A percentile compares a stretch with the other conserved stretches of the same genome.
Evolutionary conservation across 805 yeast species (phyloP).

Genomic region (Saccharomyces mikatae): DNA sequence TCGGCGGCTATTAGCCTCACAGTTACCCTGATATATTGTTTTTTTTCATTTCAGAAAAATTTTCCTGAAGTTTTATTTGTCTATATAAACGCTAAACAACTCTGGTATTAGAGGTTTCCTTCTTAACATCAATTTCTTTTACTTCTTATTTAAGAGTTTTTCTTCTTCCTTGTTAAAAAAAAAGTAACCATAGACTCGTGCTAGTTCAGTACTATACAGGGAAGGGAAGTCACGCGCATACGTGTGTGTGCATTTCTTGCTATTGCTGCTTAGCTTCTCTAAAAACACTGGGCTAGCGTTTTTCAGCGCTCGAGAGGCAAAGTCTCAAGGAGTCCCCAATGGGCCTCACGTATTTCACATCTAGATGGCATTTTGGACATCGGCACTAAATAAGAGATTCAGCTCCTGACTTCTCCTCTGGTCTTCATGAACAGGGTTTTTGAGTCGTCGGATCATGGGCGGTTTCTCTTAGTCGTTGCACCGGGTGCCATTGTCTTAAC

Average conservation of each 20-base stretch:
- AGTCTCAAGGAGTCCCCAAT: conserved; percentile 28
- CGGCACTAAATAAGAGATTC: conserved; percentile 1
- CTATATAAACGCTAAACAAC: background rate
- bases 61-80: background rate
- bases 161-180: background rate
- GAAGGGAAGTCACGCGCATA: conserved; percentile 17
- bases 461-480: conserved; percentile 9
- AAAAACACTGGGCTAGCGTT: conserved; percentile 33
- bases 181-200: conserved; percentile 25
- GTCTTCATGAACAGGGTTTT: conserved; percentile 28
- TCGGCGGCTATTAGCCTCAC: background rate
- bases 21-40: background rate
- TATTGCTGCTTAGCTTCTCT: conserved; percentile 28
- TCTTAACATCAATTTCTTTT: background rate
- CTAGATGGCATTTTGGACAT: background rate
- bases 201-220: conserved; percentile 11
- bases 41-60: background rate
- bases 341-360: conserved; percentile 3
- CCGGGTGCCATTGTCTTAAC: background rate
- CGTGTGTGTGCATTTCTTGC: conserved; percentile 20
- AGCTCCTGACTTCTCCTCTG: conserved; percentile 27
- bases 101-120: background rate
- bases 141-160: background rate
- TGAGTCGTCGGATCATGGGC: conserved; percentile 21
- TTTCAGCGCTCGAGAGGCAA: conserved; percentile 69